Evolutionary conservation across 2,329 filamentous ascomycete genomes (phyloP), one percentile per base, ranked within the genome.

Genomic region (Didymellaceae sp.): DNA sequence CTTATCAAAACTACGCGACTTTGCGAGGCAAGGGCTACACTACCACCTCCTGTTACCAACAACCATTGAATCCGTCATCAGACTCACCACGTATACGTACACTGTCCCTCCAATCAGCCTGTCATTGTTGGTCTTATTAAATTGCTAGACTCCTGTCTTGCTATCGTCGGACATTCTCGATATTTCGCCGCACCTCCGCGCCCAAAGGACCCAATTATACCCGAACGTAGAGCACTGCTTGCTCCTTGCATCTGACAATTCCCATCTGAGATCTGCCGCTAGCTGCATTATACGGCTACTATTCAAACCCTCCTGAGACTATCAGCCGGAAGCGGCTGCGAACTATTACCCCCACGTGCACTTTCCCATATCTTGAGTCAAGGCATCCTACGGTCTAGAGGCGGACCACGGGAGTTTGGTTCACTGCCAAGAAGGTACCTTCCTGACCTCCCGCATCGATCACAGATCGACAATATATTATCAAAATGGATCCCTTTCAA

Each of bases 401-500:
- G 48, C 49, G 37, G 17, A 49, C 40, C 35, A 48, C 40, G 42
- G 43, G 45, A 32, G 35, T 49, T 42, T 30, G 30, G 24, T 46
- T 44, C 18, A 18, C 28, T 52, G 44, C 46, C 43, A 48, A 52
- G 47, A 33, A 16, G 21, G 30, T 18, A 25, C 37, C 41, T 33
- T 45, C 39, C 30, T 44, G 42, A 35, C 9, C 31, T 40, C 14
- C 32, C 33, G 26, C 39, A 24, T 33, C 24, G 45, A 45, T 43
- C 37, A 45, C 50, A 48, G 45, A 43, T 52, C 52, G 43, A 34
- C 25, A 40, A 32, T 61, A 65, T 48, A 61, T 58, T 57, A 59
- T 42, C 56, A 62, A n/a, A 17, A 70, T 70, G 66, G 56, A 63
- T 33, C 51, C 63, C 56, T 62, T 54, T 47, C 61, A 65, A 25